Evolutionary conservation across 768 basidiomycete species (phyloP).

Genomic region (Zangia roseola): DNA sequence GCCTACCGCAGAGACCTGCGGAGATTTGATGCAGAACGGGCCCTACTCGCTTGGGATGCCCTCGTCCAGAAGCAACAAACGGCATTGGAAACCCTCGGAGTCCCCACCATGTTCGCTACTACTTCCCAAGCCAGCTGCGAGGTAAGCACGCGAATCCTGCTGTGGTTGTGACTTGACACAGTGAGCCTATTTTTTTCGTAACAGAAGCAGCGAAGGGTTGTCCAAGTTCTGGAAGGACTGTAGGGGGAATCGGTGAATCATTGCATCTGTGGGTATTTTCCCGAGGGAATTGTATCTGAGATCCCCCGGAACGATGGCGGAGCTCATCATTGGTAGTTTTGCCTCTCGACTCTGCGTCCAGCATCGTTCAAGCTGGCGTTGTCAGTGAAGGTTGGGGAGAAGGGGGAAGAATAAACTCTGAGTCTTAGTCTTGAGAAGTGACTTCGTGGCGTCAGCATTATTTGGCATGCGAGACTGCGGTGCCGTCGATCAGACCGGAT

Average conservation of each 20-base stretch:
- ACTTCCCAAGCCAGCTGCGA: conserved; percentile 48
- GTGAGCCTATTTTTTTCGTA: neutral
- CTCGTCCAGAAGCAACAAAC: conserved; percentile 71
- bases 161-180: neutral
- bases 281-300: neutral
- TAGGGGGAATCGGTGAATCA: conserved; percentile 21
- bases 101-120: conserved; percentile 74
- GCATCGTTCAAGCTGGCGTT: neutral
- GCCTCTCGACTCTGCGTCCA: neutral
- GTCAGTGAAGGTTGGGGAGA: neutral
- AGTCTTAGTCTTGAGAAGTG: conserved; percentile 6
- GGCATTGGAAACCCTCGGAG: conserved; percentile 53
- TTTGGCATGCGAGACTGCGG: too few species aligned
- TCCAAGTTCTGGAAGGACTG: conserved; percentile 62
- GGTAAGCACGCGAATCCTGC: conserved; percentile 38
- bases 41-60: conserved; percentile 73
- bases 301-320: neutral
- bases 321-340: neutral
- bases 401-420: conserved; percentile 1
- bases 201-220: conserved; percentile 69
- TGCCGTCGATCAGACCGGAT: neutral
- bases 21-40: conserved; percentile 69
- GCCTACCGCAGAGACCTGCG: conserved; percentile 63
- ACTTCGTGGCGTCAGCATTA: conserved; percentile 13
- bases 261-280: conserved; percentile 4